Conservation (phyloP, 1,284 basidiomycete genomes). For the Caloboletus firmus region DNA sequence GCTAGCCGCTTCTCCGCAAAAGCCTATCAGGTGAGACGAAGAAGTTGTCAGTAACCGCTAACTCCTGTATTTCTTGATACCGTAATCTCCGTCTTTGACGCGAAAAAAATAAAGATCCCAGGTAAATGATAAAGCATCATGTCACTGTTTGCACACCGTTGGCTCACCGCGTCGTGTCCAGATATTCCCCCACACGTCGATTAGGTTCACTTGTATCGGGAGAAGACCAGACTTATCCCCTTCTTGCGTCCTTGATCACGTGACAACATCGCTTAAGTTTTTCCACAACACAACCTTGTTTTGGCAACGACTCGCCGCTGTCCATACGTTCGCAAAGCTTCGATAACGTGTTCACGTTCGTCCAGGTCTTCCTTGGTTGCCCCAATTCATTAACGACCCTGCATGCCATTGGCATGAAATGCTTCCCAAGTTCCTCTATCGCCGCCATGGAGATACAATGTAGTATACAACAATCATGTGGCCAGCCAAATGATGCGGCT, state of each 20-base stretch:
- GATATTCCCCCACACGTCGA: constrained; percentile 15
- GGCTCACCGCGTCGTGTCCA: constrained; percentile 6
- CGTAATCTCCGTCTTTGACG: constrained; percentile 36
- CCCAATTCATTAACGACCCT: constrained; percentile 28
- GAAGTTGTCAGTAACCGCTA: constrained; percentile 24
- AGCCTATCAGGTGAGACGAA: constrained; percentile 34
- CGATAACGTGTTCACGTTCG: constrained; percentile 15
- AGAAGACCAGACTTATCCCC: constrained; percentile 6
- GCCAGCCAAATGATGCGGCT: constrained; percentile 8
- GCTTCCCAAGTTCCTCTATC: constrained; percentile 26
- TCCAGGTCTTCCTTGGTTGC: constrained; percentile 9
- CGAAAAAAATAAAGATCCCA: constrained; percentile 21
- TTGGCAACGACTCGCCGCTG: not conserved
- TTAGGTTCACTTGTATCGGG: constrained; percentile 11
- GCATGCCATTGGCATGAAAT: constrained; percentile 8
- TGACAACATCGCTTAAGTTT: constrained; percentile 8
- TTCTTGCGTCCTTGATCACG: constrained; percentile 8
- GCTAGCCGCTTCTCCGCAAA: constrained; percentile 30
- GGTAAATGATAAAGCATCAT: constrained; percentile 8
- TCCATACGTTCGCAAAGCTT: constrained; percentile 11
- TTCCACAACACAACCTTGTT: not conserved
- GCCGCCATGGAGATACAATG: constrained; percentile 27
- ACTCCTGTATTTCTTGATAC: constrained; percentile 30
- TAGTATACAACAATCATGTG: constrained; percentile 1
- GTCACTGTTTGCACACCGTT: constrained; percentile 8